phyloP scores from a whole-genome alignment of 2,329 filamentous ascomycete genomes.

The Diaporthe sp. region DNA sequence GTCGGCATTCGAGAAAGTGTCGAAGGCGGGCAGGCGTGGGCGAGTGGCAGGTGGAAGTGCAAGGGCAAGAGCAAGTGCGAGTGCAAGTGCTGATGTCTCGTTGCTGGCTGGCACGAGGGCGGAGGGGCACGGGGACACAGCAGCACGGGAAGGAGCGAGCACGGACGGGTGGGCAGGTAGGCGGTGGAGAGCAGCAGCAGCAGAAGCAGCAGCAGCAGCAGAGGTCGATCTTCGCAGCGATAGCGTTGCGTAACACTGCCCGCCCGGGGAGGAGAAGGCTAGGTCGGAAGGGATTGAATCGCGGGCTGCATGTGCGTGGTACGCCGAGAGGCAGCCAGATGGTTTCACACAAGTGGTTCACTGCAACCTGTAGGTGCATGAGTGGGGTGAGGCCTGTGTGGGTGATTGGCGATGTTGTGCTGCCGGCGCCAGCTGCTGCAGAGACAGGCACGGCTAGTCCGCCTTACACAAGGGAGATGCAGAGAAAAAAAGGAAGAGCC shows the following conservation, averaged over 20 bases:
- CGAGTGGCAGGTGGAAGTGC: slow-evolving; percentile 1
- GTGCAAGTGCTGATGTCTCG: slow-evolving; percentile 23
- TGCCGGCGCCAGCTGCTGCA: slow-evolving; percentile 32
- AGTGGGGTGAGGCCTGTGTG: slow-evolving; percentile 33
- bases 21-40: slow-evolving; percentile 5
- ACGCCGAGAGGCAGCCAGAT: slow-evolving; percentile 39
- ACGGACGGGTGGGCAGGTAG: neutral
- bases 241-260: neutral
- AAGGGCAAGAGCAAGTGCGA: neutral
- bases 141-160: slow-evolving; percentile 11
- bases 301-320: slow-evolving; percentile 36
- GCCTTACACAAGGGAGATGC: slow-evolving; percentile 33
- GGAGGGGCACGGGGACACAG: slow-evolving; percentile 26
- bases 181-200: slow-evolving; percentile 4
- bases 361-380: slow-evolving; percentile 37
- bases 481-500: slow-evolving; percentile 8
- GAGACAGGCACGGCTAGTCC: slow-evolving; percentile 34
- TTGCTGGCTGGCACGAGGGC: slow-evolving; percentile 11
- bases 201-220: too few relatives aligned
- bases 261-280: neutral
- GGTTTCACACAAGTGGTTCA: slow-evolving; percentile 41
- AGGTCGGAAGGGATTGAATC: slow-evolving; percentile 23
- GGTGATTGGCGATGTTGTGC: slow-evolving; percentile 35
- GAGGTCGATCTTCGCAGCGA: slow-evolving; percentile 1
- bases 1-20: slow-evolving; percentile 42